Conservation (phyloP, 306 rosid species). For the Casuarina glauca region DNA sequence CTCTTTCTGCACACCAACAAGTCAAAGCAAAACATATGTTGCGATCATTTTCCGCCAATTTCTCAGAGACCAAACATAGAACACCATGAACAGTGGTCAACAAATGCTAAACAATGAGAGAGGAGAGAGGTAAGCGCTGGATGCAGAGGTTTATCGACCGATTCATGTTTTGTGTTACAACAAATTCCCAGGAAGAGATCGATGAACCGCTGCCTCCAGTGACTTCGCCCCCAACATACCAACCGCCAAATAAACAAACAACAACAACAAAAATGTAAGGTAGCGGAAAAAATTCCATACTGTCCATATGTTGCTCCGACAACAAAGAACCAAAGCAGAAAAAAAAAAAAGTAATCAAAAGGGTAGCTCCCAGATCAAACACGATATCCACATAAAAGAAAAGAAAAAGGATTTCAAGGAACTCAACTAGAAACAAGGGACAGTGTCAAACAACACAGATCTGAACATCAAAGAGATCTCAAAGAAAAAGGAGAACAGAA, state of each 20-base stretch:
- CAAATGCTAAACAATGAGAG: neutral
- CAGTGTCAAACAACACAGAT: slow-evolving; percentile 32
- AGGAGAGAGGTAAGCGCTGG: slow-evolving; percentile 76
- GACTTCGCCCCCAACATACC: slow-evolving; percentile 51
- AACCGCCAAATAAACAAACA: neutral
- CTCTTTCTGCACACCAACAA: neutral
- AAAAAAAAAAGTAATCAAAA: slow-evolving; percentile 6
- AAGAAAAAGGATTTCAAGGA: neutral
- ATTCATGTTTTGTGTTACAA: slow-evolving; percentile 74
- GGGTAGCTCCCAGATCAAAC: slow-evolving; percentile 21
- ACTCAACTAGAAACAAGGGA: neutral
- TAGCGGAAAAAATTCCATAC: neutral
- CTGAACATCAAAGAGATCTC: slow-evolving; percentile 29
- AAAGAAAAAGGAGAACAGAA: neutral
- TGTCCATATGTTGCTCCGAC: neutral
- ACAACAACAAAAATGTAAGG: neutral
- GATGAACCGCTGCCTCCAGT: slow-evolving; percentile 99
- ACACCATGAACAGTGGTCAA: neutral
- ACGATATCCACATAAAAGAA: slow-evolving; percentile 6
- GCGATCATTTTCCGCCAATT: neutral
- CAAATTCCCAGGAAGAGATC: slow-evolving; percentile 89
- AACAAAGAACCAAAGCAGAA: neutral
- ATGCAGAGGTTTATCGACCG: slow-evolving; percentile 99
- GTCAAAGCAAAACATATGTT: neutral
- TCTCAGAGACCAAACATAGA: slow-evolving; percentile 13